Conservation (phyloP, 2,329 filamentous ascomycete species). For the Cladobotryum protrusum region DNA sequence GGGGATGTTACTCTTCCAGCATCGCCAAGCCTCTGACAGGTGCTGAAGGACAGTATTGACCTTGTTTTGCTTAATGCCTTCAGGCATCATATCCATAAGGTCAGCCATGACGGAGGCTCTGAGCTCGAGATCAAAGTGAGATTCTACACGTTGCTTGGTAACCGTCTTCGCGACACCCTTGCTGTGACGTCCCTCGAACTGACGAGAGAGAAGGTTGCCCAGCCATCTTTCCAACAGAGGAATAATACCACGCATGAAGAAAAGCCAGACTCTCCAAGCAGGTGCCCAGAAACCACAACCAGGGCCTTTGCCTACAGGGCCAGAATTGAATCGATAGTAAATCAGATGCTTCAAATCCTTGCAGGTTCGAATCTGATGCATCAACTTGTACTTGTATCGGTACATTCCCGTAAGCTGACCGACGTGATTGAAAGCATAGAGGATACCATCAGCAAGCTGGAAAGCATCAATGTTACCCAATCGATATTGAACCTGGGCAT, state of each 20-base stretch:
- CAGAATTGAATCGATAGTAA: conserved; percentile 97
- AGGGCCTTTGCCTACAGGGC: conserved; percentile 92
- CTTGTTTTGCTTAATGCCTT: conserved; percentile 99
- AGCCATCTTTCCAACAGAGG: conserved; percentile 95
- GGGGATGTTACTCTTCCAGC: conserved; percentile 99
- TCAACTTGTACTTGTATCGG: conserved; percentile 99
- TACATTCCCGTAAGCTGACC: conserved; percentile 99
- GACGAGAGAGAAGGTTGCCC: conserved; percentile 89
- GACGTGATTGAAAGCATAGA: conserved; percentile 99
- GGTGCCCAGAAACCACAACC: conserved; percentile 99
- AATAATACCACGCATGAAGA: conserved; percentile 98
- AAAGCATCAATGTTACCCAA: conserved; percentile 98
- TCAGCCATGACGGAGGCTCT: conserved; percentile 98
- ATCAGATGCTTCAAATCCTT: conserved; percentile 99
- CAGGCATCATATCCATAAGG: conserved; percentile 99
- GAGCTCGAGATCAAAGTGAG: conserved; percentile 94
- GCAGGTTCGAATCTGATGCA: conserved; percentile 98
- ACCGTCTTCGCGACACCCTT: conserved; percentile 99
- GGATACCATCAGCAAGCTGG: conserved; percentile 93
- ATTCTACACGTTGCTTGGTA: conserved; percentile 97
- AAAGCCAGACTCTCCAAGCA: conserved; percentile 97
- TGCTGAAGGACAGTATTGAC: conserved; percentile 97
- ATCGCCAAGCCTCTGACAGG: conserved; percentile 95
- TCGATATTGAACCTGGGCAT: conserved; percentile 96
- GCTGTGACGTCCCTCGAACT: conserved; percentile 97